Evolutionary conservation across 441 rosid species (phyloP).

Genomic region (Erodium trifolium): DNA sequence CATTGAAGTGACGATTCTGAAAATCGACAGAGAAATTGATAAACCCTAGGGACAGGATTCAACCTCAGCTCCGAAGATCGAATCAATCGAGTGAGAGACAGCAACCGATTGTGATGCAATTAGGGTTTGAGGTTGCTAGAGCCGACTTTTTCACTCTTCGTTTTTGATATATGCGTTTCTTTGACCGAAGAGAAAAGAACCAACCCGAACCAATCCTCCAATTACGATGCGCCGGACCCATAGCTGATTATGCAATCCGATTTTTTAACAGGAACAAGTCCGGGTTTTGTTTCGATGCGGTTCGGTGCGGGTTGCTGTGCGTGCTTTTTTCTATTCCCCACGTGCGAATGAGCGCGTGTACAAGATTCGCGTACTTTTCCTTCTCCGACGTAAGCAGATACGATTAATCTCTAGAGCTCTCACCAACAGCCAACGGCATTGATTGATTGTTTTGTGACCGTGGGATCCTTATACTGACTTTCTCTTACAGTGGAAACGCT

Average conservation of each 20-base stretch:
- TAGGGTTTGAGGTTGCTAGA: constrained; percentile 34
- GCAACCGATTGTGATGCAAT: constrained; percentile 14
- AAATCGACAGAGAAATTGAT: not conserved
- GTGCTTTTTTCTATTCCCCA: constrained; percentile 16
- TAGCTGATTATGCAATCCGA: constrained; percentile 66
- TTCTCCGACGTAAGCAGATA: not conserved
- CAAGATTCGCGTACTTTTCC: not conserved
- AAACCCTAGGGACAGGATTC: not conserved
- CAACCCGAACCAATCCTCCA: constrained; percentile 17
- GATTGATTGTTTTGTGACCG: not conserved
- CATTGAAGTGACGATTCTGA: not conserved
- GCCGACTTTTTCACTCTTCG: constrained; percentile 7
- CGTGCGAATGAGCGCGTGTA: constrained; percentile 1
- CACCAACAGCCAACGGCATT: not conserved
- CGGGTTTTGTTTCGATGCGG: constrained; percentile 54
- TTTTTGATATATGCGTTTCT: constrained; percentile 3
- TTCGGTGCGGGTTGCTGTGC: constrained; percentile 22
- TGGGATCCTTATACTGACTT: not conserved
- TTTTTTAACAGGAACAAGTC: constrained; percentile 42
- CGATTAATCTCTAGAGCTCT: too few relatives aligned
- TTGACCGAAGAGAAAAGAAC: constrained; percentile 27
- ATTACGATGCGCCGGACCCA: constrained; percentile 53
- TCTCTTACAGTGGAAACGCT: not conserved
- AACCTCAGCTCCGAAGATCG: constrained; percentile 20
- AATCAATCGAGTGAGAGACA: constrained; percentile 1